These are phyloP conservation scores for Cyberlindnera maritima DNA, from an alignment of 805 yeast genomes.

Conservation along the genomic window DNA sequence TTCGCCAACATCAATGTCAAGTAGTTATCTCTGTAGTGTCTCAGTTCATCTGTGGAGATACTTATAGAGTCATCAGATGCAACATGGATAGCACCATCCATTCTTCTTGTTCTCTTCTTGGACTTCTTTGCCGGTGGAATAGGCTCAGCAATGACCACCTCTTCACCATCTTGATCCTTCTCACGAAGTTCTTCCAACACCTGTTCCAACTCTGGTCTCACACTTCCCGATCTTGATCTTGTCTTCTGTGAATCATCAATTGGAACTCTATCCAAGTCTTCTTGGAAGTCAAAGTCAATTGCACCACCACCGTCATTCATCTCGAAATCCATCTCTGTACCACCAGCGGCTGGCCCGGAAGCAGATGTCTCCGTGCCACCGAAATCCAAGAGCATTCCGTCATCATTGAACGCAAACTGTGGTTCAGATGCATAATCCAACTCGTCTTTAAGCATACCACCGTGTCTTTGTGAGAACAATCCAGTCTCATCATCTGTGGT, in stretches of 20 bases:
- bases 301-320: conserved; percentile 1
- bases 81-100: neutral
- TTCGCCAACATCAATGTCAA: conserved; percentile 14
- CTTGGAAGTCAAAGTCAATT: conserved; percentile 7
- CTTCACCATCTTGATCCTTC: neutral
- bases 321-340: conserved; percentile 11
- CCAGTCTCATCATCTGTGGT: conserved; percentile 7
- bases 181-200: conserved; percentile 15
- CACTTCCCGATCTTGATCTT: conserved; percentile 6
- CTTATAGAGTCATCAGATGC: conserved; percentile 19
- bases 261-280: conserved; percentile 6
- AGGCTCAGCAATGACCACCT: neutral
- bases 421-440: conserved; percentile 20
- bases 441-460: conserved; percentile 10
- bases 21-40: conserved; percentile 26
- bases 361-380: conserved; percentile 4
- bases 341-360: conserved; percentile 8
- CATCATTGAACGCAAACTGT: conserved; percentile 28
- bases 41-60: conserved; percentile 23
- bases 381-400: conserved; percentile 25
- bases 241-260: neutral
- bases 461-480: conserved; percentile 1
- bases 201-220: conserved; percentile 10
- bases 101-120: conserved; percentile 11
- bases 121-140: neutral